phyloP scores from a whole-genome alignment of 2,329 filamentous ascomycete genomes.

The Ophiobolus disseminans region DNA sequence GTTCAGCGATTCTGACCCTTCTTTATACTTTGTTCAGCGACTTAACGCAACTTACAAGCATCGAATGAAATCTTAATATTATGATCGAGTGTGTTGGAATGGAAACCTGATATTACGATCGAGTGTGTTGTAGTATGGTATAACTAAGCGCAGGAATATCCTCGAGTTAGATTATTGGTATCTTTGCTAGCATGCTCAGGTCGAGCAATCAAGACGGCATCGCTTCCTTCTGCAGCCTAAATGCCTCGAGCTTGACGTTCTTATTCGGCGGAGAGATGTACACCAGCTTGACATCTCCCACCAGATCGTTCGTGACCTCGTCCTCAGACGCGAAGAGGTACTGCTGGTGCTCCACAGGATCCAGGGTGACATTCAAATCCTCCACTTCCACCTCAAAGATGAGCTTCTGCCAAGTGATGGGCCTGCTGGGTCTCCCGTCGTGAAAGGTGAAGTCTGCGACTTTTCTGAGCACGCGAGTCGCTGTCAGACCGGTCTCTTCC shows the following conservation, averaged over 20 bases:
- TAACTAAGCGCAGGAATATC: too few species aligned
- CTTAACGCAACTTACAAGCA: too few species aligned
- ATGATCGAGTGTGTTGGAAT: too few species aligned
- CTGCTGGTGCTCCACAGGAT: slow-evolving; percentile 52
- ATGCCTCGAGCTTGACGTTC: slow-evolving; percentile 43
- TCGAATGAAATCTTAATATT: too few species aligned
- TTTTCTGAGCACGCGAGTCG: slow-evolving; percentile 52
- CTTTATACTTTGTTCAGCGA: too few species aligned
- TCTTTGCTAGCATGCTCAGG: too few species aligned
- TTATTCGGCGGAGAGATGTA: slow-evolving; percentile 45
- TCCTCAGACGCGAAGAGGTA: slow-evolving; percentile 51
- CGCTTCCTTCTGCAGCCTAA: slow-evolving; percentile 29
- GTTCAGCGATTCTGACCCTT: too few species aligned
- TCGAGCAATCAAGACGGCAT: background rate
- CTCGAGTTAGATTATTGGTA: too few species aligned
- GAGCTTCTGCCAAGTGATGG: slow-evolving; percentile 44
- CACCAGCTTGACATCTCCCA: slow-evolving; percentile 33
- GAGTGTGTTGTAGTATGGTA: too few species aligned
- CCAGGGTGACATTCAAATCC: slow-evolving; percentile 34
- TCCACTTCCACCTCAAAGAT: slow-evolving; percentile 48
- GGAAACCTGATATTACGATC: too few species aligned
- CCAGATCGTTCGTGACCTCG: slow-evolving; percentile 43
- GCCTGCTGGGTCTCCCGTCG: slow-evolving; percentile 19
- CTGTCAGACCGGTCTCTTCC: slow-evolving; percentile 60
- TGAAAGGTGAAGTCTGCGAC: slow-evolving; percentile 47